phyloP scores from a whole-genome alignment of 352 stramenopile species.

The Phytophthora multivora region DNA sequence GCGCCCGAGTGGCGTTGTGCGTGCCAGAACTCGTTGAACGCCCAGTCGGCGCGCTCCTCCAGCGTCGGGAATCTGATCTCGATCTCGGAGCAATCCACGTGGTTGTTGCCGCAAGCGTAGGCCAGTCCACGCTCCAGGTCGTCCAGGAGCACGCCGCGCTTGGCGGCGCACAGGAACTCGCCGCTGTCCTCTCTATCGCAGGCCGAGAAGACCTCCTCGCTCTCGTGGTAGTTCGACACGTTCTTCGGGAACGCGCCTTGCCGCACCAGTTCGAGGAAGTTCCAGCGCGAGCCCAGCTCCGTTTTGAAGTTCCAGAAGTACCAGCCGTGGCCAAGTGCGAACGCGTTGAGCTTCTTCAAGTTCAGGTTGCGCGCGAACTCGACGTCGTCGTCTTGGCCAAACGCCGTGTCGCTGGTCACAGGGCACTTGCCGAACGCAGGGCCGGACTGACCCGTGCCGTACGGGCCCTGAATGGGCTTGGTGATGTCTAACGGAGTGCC shows the following conservation, averaged over 20 bases:
- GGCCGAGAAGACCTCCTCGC: slow-evolving; percentile 24
- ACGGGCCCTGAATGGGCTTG: neutral
- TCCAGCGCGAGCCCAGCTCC: slow-evolving; percentile 78
- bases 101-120: slow-evolving; percentile 51
- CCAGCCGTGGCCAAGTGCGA: slow-evolving; percentile 88
- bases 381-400: neutral
- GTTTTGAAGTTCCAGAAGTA: slow-evolving; percentile 85
- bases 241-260: slow-evolving; percentile 66
- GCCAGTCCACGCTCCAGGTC: slow-evolving; percentile 52
- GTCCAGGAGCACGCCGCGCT: slow-evolving; percentile 7
- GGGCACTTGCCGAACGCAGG: neutral
- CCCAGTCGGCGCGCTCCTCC: slow-evolving; percentile 60
- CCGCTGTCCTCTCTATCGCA: neutral
- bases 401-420: neutral
- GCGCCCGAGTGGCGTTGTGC: slow-evolving; percentile 52
- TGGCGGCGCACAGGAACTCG: neutral
- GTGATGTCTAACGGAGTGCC: neutral
- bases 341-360: slow-evolving; percentile 91
- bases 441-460: neutral
- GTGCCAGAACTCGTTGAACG: slow-evolving; percentile 40
- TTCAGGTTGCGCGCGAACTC: slow-evolving; percentile 52
- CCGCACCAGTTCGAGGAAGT: slow-evolving; percentile 72
- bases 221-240: slow-evolving; percentile 51
- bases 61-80: slow-evolving; percentile 44
- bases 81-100: slow-evolving; percentile 56